Base-by-base conservation (phyloP, 2,329 filamentous ascomycete genomes). In the Ceratocystis huliohia region DNA sequence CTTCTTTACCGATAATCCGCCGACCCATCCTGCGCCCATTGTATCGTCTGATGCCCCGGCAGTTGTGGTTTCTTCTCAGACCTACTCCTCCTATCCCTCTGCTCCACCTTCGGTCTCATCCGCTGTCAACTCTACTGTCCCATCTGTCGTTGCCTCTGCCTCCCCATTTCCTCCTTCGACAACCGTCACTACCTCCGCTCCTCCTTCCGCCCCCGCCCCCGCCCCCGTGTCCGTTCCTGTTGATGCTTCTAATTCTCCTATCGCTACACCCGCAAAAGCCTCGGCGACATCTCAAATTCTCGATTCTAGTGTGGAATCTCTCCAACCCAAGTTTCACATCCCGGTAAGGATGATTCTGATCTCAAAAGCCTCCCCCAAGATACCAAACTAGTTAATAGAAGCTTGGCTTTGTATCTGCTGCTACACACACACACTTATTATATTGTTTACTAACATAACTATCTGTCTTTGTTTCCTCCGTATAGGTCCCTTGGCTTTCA, bases 401-500 rank as follows among this genome's bases (percentile, higher is more conserved):
- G 28, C 33, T 17, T 15, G 56, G 13, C 25, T n/a, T 61, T 30
- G 17, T 61, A 37, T 8, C 33, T 37, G 8, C 8, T 37, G 8
- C 10, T 37, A 37, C 8, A 8, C 33, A 37, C 33, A 37, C 3
- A 37, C 33, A 37, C 33, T 10, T 13, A 13, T 37, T 13, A 37
- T n/a, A 4, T 22, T 22, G 8, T 6, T 25, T 45, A n/a, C 30
- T 62, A 61, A 61, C 13, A 33, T 20, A 20, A 7, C 4, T 48
- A 3, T 7, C 5, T 48, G 45, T 48, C 17, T 25, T 8, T 53
- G 20, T 50, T 17, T 41, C 37, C 56, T 22, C 69, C 22, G 65
- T 33, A 22, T 45, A 85, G 82, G 74, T 86, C 8, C 84, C 84
- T 8, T 86, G 84, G 83, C 71, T 79, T 30, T 84, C 83, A 0